These are phyloP conservation scores for Phtheirospermum japonicum DNA, from an alignment of 257 asterid genomes.

Conservation along the genomic window DNA sequence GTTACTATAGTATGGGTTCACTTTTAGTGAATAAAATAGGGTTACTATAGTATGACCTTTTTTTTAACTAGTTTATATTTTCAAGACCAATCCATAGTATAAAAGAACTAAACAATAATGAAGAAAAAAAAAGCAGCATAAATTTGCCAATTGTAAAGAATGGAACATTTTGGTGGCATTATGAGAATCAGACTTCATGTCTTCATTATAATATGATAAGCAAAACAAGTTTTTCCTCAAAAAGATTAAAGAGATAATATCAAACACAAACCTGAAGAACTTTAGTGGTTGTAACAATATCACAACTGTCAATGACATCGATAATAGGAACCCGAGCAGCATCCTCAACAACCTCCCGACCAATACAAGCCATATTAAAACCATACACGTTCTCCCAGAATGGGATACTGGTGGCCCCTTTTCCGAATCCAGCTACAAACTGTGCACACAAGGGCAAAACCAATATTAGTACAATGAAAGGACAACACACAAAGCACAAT, in stretches of 20 bases:
- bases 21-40: no score
- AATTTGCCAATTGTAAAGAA: not conserved
- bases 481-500: slow-evolving; percentile 23
- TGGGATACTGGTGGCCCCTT: slow-evolving; percentile 79
- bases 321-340: slow-evolving; percentile 74
- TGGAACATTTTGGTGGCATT: no score
- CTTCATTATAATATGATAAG: not conserved
- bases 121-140: not conserved
- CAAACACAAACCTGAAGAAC: slow-evolving; percentile 67
- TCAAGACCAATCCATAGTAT: no score
- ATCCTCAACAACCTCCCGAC: slow-evolving; percentile 63
- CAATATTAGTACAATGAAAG: slow-evolving; percentile 4
- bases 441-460: slow-evolving; percentile 24
- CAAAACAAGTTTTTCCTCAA: not conserved
- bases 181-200: not conserved
- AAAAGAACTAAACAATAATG: no score
- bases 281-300: slow-evolving; percentile 63
- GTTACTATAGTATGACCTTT: no score
- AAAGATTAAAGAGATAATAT: not conserved
- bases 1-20: no score
- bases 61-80: no score
- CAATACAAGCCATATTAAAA: slow-evolving; percentile 81
- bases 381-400: slow-evolving; percentile 97
- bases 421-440: slow-evolving; percentile 97
- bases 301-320: slow-evolving; percentile 60